Evolutionary conservation across 257 asterid genomes (phyloP).

Genomic region (Solanum dulcamara): DNA sequence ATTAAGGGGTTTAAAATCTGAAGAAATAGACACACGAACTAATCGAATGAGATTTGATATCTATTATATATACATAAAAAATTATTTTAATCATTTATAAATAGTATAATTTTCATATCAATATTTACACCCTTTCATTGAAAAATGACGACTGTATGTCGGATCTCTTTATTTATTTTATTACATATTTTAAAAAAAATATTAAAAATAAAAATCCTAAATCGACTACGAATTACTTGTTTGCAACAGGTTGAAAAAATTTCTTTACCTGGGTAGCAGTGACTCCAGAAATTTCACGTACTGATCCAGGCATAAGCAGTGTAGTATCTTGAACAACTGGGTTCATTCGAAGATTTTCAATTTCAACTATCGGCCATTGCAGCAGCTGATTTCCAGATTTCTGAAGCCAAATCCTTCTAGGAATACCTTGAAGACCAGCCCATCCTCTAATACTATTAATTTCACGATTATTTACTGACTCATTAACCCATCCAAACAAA

Average conservation of each 20-base stretch:
- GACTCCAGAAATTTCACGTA: constrained; percentile 14
- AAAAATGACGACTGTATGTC: no score
- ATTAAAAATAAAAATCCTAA: not conserved
- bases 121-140: no score
- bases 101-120: no score
- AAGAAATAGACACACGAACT: no score
- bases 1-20: no score
- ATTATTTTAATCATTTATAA: no score
- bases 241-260: not conserved
- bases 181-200: no score
- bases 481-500: constrained; percentile 39
- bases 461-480: constrained; percentile 6
- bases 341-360: not conserved
- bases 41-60: no score
- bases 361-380: constrained; percentile 9
- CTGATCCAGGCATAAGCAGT: constrained; percentile 9
- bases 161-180: no score
- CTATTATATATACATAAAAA: no score
- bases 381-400: constrained; percentile 4
- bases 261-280: constrained; percentile 22
- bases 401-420: constrained; percentile 5
- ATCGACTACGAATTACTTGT: not conserved
- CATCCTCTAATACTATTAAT: constrained; percentile 20
- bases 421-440: constrained; percentile 14
- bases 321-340: not conserved